Evolutionary conservation across 805 yeast species (phyloP), one percentile per base, ranked within the genome.

Genomic region (Metschnikowia chrysomelidarum): DNA sequence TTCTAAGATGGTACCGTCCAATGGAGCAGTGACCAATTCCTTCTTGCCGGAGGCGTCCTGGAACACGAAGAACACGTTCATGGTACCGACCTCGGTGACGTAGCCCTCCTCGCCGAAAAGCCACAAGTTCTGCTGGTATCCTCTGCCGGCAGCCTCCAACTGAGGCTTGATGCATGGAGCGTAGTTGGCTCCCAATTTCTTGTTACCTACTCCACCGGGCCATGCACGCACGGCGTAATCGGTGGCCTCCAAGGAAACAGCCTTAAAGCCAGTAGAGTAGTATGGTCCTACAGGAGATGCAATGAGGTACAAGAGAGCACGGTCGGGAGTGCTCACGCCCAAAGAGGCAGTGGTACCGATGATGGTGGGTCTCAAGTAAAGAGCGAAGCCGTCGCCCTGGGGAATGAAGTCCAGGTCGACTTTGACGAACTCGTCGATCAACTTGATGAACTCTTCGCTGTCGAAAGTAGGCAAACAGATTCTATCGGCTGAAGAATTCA

Each of bases 131-230:
- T 93, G 98, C 62, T 87, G 95, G 71, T 79, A 89, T 27, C 98
- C 98, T 64, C 89, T 79, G 16, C 71, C 56, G 37, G 96, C 95
- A 33, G 98, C 96, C 67, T 86, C 82, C 51, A 76, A 70, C 68
- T 87, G 96, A 20, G 98, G 97, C 58, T 76, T 73, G 54, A 89
- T 79, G 62, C 96, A 86, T 44, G 98, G 97, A 28, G 97, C 98
- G 59, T 91, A 91, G 73, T 91, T 91, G 43, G 96, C 97, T 64
- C 98, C 98, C 54, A 91, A 78, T 67, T 91, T 91, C 64, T 78
- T 82, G 77, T 91, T 84, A 66, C 98, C 98, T 52, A 80, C 88
- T 63, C 98, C 98, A 56, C 96, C 96, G 58, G 98, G 98, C 98
- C 98, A 91, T 19, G 98, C 98, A 71, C 98, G 85, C 21, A 89